A percentile compares a stretch with the other conserved stretches of the same genome.
phyloP scores from a whole-genome alignment of 805 yeast genomes.

The Scheffersomyces spartinae region DNA sequence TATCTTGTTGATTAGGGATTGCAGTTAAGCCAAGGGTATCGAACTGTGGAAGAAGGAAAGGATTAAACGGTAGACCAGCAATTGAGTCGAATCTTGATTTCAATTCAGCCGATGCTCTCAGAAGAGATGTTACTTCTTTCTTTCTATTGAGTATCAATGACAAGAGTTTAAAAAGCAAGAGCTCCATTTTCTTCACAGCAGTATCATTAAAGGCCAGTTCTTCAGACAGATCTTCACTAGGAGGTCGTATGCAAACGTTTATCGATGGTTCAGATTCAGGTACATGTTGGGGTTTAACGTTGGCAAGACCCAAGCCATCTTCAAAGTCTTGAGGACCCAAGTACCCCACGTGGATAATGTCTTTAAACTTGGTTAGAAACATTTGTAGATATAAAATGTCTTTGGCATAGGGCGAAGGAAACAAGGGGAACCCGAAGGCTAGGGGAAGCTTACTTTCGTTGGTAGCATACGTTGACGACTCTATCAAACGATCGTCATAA shows the following conservation, averaged over 20 bases:
- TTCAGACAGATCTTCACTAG: too few relatives aligned
- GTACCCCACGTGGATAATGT: constrained; percentile 10
- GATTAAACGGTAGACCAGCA: too few relatives aligned
- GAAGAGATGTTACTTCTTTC: constrained; percentile 13
- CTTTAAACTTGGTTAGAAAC: constrained; percentile 19
- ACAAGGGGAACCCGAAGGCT: constrained; percentile 29
- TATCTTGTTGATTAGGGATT: constrained; percentile 16
- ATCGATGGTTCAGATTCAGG: constrained; percentile 2
- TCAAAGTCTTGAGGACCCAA: constrained; percentile 30
- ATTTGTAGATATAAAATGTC: constrained; percentile 23
- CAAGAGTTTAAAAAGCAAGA: constrained; percentile 18
- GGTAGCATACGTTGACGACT: too few relatives aligned
- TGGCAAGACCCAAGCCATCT: constrained; percentile 21
- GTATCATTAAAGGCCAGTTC: too few relatives aligned
- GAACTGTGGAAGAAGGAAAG: too few relatives aligned
- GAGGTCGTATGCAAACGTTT: too few relatives aligned
- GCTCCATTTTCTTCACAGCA: too few relatives aligned
- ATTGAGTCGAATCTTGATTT: too few relatives aligned
- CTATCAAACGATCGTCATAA: too few relatives aligned
- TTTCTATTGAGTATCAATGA: constrained; percentile 27
- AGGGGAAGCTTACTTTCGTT: constrained; percentile 15
- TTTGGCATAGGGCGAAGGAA: constrained; percentile 13
- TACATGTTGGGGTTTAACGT: too few relatives aligned
- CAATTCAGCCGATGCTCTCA: constrained; percentile 22
- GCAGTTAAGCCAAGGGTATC: constrained; percentile 22